Evolutionary conservation across 352 stramenopile species (phyloP).

Genomic region (Pythium aquatile): DNA sequence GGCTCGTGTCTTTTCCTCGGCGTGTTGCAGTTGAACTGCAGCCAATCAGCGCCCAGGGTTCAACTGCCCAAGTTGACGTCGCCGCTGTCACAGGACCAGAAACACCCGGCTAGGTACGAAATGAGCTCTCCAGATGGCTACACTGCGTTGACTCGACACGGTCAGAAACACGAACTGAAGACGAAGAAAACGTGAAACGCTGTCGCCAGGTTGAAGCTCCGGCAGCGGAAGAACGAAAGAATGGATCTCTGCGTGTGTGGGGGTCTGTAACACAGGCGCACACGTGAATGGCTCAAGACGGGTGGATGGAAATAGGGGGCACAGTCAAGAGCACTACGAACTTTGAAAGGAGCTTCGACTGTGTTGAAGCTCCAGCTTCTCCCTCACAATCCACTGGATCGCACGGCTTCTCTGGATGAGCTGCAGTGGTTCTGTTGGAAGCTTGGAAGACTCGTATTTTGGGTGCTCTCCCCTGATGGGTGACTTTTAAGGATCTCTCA

Average conservation of each 20-base stretch:
- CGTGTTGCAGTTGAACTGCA: slow-evolving; percentile 36
- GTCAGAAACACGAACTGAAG: neutral
- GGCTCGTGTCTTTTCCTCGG: slow-evolving; percentile 36
- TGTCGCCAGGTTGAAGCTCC: slow-evolving; percentile 1
- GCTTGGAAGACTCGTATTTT: no score
- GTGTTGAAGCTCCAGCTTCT: no score
- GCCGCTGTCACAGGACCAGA: slow-evolving; percentile 23
- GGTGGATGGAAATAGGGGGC: no score
- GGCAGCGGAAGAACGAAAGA: neutral
- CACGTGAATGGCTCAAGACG: no score
- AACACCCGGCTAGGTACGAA: slow-evolving; percentile 23
- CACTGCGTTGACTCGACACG: slow-evolving; percentile 1
- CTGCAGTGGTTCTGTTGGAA: no score
- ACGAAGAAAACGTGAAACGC: neutral
- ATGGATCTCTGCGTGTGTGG: no score
- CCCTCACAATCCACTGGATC: no score
- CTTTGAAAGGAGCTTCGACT: no score
- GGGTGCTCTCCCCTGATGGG: neutral
- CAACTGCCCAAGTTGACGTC: slow-evolving; percentile 25
- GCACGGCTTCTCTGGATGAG: no score
- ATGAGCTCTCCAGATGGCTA: slow-evolving; percentile 20
- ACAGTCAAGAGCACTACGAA: no score
- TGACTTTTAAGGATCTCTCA: neutral
- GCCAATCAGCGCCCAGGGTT: slow-evolving; percentile 22
- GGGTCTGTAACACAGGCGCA: no score